A percentile compares a stretch with the other conserved stretches of the same genome.
Conservation (phyloP, 768 basidiomycete genomes). For the Calocybe cyanea region DNA sequence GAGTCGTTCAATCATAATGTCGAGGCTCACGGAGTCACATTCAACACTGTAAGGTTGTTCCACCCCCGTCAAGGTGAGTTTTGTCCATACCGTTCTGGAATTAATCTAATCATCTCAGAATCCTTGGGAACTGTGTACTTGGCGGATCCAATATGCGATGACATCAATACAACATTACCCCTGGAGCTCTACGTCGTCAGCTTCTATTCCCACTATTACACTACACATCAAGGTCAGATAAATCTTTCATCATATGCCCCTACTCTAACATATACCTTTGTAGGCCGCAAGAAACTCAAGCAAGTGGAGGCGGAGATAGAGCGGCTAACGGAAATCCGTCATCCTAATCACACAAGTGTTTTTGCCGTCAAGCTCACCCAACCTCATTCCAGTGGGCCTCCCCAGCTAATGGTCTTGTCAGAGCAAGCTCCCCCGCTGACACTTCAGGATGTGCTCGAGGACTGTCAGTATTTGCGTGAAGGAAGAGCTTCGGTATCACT, state of each 20-base stretch:
- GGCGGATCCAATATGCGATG: constrained; percentile 74
- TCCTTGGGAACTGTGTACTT: constrained; percentile 64
- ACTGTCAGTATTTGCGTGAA: constrained; percentile 70
- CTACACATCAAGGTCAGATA: constrained; percentile 51
- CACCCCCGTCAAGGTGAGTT: constrained; percentile 63
- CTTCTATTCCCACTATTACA: constrained; percentile 70
- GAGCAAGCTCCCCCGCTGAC: constrained; percentile 68
- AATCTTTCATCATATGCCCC: neutral
- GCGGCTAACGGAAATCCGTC: constrained; percentile 52
- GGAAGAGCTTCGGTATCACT: constrained; percentile 60
- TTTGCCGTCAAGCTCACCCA: constrained; percentile 63
- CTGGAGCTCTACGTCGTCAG: constrained; percentile 66
- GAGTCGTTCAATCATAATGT: constrained; percentile 61
- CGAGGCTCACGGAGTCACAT: constrained; percentile 53
- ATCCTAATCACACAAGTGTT: constrained; percentile 62
- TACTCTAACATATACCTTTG: neutral
- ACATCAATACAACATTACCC: constrained; percentile 48
- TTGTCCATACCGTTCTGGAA: no score
- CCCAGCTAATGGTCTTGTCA: constrained; percentile 62
- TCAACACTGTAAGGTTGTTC: constrained; percentile 66
- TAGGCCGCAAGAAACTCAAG: constrained; percentile 66
- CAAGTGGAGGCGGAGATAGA: constrained; percentile 65
- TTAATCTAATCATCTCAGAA: constrained; percentile 31
- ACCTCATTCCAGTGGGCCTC: constrained; percentile 43
- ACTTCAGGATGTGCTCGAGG: constrained; percentile 71